Conservation (phyloP, 305 asterid genomes). For the Fraxinus sp. region DNA sequence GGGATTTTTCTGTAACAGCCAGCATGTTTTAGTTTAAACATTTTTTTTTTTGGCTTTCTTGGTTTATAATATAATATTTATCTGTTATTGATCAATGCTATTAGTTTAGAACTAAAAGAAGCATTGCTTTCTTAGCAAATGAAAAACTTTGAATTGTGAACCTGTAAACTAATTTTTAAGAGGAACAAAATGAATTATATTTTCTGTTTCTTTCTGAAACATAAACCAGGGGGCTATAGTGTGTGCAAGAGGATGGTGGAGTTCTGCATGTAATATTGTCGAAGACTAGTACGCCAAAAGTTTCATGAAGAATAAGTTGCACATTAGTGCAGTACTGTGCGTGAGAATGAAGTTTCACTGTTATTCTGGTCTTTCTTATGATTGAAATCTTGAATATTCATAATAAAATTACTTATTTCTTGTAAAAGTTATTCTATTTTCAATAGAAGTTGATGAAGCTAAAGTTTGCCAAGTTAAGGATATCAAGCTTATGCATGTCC, state of each 20-base stretch:
- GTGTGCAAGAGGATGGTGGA: background rate
- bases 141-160: background rate
- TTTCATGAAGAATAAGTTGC: background rate
- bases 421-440: background rate
- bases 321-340: background rate
- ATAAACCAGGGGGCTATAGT: background rate
- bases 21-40: background rate
- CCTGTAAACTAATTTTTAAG: background rate
- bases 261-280: background rate
- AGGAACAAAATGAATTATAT: background rate
- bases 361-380: background rate
- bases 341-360: background rate
- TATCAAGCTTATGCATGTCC: background rate
- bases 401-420: background rate
- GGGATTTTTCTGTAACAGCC: background rate
- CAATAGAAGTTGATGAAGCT: background rate
- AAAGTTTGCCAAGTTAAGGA: background rate
- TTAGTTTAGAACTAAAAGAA: background rate
- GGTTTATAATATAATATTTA: background rate
- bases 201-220: background rate
- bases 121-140: background rate
- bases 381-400: background rate
- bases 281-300: background rate
- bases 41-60: background rate
- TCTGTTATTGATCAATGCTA: background rate